A percentile compares a stretch with the other conserved stretches of the same genome.
Evolutionary conservation across 208 protist species (phyloP).

Genomic region (Trypanosoma theileri): DNA sequence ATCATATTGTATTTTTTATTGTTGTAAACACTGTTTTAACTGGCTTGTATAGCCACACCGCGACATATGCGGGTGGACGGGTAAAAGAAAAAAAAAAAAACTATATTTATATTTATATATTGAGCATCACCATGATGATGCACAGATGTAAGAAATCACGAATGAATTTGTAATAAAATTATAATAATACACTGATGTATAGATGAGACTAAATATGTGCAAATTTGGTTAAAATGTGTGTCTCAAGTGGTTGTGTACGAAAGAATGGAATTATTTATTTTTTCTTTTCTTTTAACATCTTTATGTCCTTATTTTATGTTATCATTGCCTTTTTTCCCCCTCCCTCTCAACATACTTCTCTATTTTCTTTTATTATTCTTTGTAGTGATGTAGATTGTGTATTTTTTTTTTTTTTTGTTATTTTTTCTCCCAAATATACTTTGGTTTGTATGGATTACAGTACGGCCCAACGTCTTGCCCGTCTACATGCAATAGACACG

Average conservation of each 20-base stretch:
- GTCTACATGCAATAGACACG: neutral
- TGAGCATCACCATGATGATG: neutral
- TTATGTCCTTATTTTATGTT: neutral
- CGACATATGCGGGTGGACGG: too few relatives aligned
- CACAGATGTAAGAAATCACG: neutral
- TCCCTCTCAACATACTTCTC: neutral
- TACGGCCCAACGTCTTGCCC: neutral
- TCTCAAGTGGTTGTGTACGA: too few relatives aligned
- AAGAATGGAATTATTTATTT: too few relatives aligned
- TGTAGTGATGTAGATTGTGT: neutral
- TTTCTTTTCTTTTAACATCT: too few relatives aligned
- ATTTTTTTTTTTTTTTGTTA: neutral
- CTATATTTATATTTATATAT: constrained; percentile 26
- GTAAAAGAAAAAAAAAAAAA: too few relatives aligned
- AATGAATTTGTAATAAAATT: too few relatives aligned
- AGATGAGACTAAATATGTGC: too few relatives aligned
- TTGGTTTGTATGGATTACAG: constrained; percentile 11
- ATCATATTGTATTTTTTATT: too few relatives aligned
- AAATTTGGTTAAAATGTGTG: too few relatives aligned
- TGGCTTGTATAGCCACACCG: too few relatives aligned
- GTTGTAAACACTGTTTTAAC: too few relatives aligned
- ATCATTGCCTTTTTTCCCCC: constrained; percentile 3
- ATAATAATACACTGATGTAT: too few relatives aligned
- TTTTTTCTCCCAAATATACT: neutral
- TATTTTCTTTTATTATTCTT: constrained; percentile 12